Percentiles rank a stretch among this genome's conserved stretches.
phyloP scores from a whole-genome alignment of 257 asterid species.

The Scutellaria galericulata region DNA sequence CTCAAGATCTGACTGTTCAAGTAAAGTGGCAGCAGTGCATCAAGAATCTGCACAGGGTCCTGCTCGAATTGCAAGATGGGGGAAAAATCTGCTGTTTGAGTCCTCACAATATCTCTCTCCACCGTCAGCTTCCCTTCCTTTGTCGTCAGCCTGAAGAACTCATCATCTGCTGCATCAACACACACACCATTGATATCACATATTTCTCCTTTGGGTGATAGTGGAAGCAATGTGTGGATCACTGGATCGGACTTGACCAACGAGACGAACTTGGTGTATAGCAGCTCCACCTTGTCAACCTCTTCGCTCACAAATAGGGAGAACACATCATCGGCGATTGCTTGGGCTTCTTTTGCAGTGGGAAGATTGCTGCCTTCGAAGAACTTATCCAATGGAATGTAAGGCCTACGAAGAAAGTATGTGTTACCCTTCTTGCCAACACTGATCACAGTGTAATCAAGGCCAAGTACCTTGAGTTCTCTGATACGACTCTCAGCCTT shows the following conservation, averaged over 20 bases:
- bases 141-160: slow-evolving; percentile 81
- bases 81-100: slow-evolving; percentile 65
- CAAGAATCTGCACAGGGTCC: slow-evolving; percentile 91
- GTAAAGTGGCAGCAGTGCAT: slow-evolving; percentile 84
- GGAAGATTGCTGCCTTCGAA: slow-evolving; percentile 72
- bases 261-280: slow-evolving; percentile 91
- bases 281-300: slow-evolving; percentile 86
- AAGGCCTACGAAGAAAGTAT: slow-evolving; percentile 70
- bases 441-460: slow-evolving; percentile 69
- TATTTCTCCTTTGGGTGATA: slow-evolving; percentile 89
- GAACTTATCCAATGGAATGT: slow-evolving; percentile 69
- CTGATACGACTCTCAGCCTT: slow-evolving; percentile 69
- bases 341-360: slow-evolving; percentile 92
- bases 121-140: slow-evolving; percentile 85
- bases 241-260: slow-evolving; percentile 80
- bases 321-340: slow-evolving; percentile 85
- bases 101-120: slow-evolving; percentile 74
- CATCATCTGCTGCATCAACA: slow-evolving; percentile 90
- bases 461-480: slow-evolving; percentile 67
- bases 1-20: slow-evolving; percentile 88
- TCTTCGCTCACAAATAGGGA: slow-evolving; percentile 85
- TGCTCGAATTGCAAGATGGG: slow-evolving; percentile 91
- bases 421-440: slow-evolving; percentile 88
- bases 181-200: slow-evolving; percentile 83
- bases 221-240: slow-evolving; percentile 86